Base-by-base conservation (phyloP, 208 protist genomes). In the Phytomonas sp. region DNA sequence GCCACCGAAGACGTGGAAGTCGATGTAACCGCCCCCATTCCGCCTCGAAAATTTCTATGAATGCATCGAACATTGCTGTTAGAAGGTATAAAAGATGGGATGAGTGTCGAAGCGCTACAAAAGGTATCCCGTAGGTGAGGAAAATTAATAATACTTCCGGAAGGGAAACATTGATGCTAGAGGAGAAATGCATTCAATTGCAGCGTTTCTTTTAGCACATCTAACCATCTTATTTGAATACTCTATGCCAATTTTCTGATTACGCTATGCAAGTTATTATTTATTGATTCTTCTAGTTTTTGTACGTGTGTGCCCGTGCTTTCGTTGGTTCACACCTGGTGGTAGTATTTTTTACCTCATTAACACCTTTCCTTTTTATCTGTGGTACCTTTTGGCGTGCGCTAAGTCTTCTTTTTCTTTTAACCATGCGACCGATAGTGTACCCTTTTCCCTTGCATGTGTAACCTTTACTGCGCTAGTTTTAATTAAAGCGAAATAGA, bases 1-100 rank as follows among this genome's bases (percentile, higher is more conserved):
- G 72, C 26, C 56, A 28, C 70, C 65, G 72, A 62, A 36, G 32
- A 74, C 72, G 28, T 43, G 20, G 36, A 69, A 31, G 40, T 59
- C 33, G 65, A 66, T 53, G 62, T 63, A 36, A 66, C 79, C 46
- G 34, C 72, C 67, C 75, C 76, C 15, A 63, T 82, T n/a, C 77
- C 75, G 23, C 79, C 78, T 37, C 81, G 67, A 29, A 64, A 75
- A 17, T 82, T 82, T 74, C 60, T 60, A 33, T 78, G 62, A 43
- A 37, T 4, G 0, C 33, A 31, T 23, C 34, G 33, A 51, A 75
- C 70, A 56, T 63, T 80, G 43, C 71, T 78, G 61, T 67, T 70
- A 8, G 72, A 73, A 67, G 28, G 37, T 56, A 36, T 36, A 43
- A 15, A 9, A 20, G 46, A 56, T 26, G 5, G 26, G 5, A 26